Evolutionary conservation across 1,284 basidiomycete species (phyloP).

Genomic region (Sanghuangporus baumii): DNA sequence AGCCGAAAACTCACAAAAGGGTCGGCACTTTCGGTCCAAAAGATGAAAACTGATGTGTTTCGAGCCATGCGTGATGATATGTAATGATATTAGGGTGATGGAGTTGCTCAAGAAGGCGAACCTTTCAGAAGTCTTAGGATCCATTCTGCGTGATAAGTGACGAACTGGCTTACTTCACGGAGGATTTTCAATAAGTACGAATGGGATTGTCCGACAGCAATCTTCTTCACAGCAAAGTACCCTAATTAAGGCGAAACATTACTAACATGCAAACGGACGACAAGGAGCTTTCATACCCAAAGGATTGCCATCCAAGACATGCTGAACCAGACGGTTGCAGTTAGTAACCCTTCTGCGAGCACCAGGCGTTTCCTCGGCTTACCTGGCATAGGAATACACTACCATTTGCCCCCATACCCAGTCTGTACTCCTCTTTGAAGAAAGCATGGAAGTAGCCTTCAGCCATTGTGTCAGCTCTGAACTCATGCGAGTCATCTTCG

Average conservation of each 20-base stretch:
- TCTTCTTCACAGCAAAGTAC: constrained; percentile 91
- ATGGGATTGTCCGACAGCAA: constrained; percentile 86
- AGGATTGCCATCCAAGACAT: constrained; percentile 74
- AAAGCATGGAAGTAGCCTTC: constrained; percentile 83
- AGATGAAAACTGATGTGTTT: constrained; percentile 74
- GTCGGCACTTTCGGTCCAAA: constrained; percentile 84
- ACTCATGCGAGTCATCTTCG: constrained; percentile 29
- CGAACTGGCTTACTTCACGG: constrained; percentile 51
- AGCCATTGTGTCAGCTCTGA: constrained; percentile 65
- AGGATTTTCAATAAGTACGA: constrained; percentile 78
- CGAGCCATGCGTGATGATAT: constrained; percentile 95
- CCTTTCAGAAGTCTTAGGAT: constrained; percentile 32
- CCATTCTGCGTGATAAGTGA: not conserved
- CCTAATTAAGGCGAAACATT: constrained; percentile 34
- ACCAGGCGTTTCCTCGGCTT: constrained; percentile 21
- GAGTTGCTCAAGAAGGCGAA: constrained; percentile 79
- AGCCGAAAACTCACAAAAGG: constrained; percentile 50
- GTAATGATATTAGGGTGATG: constrained; percentile 91
- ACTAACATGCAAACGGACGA: not conserved
- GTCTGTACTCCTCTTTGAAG: constrained; percentile 79
- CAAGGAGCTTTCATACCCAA: constrained; percentile 43
- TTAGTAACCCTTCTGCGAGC: constrained; percentile 3
- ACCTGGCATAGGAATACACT: constrained; percentile 85
- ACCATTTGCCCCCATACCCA: constrained; percentile 92
- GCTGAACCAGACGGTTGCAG: constrained; percentile 35